Evolutionary conservation across 2,329 filamentous ascomycete genomes (phyloP), one percentile per base, ranked within the genome.

Genomic region (Beauveria medogensis): DNA sequence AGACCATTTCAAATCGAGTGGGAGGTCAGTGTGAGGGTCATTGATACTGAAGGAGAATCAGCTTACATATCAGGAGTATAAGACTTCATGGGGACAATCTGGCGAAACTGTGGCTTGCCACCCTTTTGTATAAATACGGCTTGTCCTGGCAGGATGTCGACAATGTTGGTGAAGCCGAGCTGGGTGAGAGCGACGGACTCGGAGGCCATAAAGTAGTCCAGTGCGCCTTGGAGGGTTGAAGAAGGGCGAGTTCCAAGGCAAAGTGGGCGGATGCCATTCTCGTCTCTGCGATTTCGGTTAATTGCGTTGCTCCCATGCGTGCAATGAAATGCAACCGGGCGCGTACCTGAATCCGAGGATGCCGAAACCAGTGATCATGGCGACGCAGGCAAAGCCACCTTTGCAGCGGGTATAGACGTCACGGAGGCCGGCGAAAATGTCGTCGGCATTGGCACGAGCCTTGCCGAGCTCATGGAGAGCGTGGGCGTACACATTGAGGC

Each of bases 151-250:
- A 87, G 76, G 65, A 96, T 89, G 69, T 96, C 89, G 44, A 81
- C 75, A 67, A 95, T 87, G 69, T 91, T 80, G 40, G 74, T 79
- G 76, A 94, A 96, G 18, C 91, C 91, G 53, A 93, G 86, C 72
- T 95, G 91, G 51, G 83, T 83, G 52, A 96, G 78, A 9, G 91
- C 92, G 55, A 96, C 86, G 9, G 89, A 93, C 74, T 96, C 92
- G 0, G 91, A 96, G 1, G 91, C 91, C 78, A 96, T 84, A 82
- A 96, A 91, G 77, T 95, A 96, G 74, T 96, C 92, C 63, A 75
- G 87, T 6, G 85, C 86, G 5, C 82, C 78, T 41, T 83, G 80
- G 44, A 85, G 62, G 0, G 80, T 88, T 16, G 78, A 74, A 1
- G 89, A 91, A 1, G 84, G 81, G 59, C 91, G 83, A 54, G 86